Conservation (phyloP, 1,139 yeast species). For the Kodamaea sp. region DNA sequence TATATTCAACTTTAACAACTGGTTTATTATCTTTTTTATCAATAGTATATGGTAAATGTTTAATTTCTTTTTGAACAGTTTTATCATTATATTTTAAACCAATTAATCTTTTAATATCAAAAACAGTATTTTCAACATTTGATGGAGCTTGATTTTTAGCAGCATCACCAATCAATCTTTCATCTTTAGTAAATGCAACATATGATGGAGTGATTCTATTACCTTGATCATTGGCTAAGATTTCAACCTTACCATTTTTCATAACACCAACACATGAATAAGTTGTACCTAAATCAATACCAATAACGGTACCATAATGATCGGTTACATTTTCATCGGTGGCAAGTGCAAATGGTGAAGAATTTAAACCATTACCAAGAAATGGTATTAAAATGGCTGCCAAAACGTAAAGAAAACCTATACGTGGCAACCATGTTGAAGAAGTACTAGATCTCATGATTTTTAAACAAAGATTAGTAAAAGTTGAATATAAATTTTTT, state of each 20-base stretch:
- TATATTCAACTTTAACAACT: constrained; percentile 65
- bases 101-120: constrained; percentile 83
- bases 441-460: constrained; percentile 13
- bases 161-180: constrained; percentile 90
- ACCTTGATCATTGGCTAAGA: constrained; percentile 93
- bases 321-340: constrained; percentile 40
- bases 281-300: constrained; percentile 83
- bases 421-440: constrained; percentile 17
- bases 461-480: background rate
- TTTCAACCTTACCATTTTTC: constrained; percentile 89
- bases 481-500: background rate
- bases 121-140: constrained; percentile 74
- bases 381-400: constrained; percentile 18
- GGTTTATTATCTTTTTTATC: constrained; percentile 75
- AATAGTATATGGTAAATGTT: constrained; percentile 74
- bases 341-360: constrained; percentile 19
- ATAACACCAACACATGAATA: constrained; percentile 94
- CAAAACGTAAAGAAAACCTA: constrained; percentile 18
- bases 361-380: constrained; percentile 10
- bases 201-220: constrained; percentile 91
- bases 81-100: constrained; percentile 76
- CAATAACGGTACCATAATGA: constrained; percentile 75
- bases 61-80: constrained; percentile 75
- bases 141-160: constrained; percentile 91
- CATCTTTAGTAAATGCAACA: constrained; percentile 81